Conservation (phyloP, 2,329 filamentous ascomycete species). For the Penicillium sumatraense region DNA sequence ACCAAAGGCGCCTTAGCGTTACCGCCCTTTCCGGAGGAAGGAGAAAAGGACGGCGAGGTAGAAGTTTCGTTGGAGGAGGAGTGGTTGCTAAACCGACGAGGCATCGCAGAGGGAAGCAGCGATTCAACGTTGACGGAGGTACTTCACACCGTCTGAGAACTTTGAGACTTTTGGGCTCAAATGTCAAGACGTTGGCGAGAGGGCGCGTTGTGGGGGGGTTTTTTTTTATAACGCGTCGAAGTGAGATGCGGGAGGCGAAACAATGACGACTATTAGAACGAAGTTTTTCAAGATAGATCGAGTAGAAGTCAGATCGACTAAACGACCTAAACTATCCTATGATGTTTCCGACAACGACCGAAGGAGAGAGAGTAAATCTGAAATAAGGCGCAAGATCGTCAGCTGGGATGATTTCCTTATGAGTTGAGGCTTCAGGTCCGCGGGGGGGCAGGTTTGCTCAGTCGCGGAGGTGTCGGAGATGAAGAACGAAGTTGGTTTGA, state of each 20-base stretch:
- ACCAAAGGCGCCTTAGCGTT: constrained; percentile 53
- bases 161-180: neutral
- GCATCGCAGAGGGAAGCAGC: constrained; percentile 57
- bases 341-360: neutral
- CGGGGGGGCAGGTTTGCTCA: neutral
- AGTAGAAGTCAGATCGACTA: neutral
- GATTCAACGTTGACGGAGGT: constrained; percentile 8
- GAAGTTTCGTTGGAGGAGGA: constrained; percentile 59
- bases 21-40: constrained; percentile 59
- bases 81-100: constrained; percentile 65
- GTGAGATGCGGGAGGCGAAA: constrained; percentile 20
- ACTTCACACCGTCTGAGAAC: neutral
- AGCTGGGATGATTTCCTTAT: neutral
- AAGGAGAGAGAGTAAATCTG: neutral
- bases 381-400: neutral
- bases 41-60: constrained; percentile 55
- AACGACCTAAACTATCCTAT: neutral
- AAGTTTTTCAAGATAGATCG: neutral
- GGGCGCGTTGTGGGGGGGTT: neutral
- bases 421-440: neutral
- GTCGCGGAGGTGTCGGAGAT: neutral
- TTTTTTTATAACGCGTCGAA: constrained; percentile 15
- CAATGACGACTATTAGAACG: constrained; percentile 18
- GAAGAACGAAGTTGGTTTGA: neutral
- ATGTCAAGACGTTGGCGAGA: too few species aligned